Percentiles rank a stretch among this genome's conserved stretches.
Conservation (phyloP, 768 basidiomycete species). For the Hypholoma sublateritium region DNA sequence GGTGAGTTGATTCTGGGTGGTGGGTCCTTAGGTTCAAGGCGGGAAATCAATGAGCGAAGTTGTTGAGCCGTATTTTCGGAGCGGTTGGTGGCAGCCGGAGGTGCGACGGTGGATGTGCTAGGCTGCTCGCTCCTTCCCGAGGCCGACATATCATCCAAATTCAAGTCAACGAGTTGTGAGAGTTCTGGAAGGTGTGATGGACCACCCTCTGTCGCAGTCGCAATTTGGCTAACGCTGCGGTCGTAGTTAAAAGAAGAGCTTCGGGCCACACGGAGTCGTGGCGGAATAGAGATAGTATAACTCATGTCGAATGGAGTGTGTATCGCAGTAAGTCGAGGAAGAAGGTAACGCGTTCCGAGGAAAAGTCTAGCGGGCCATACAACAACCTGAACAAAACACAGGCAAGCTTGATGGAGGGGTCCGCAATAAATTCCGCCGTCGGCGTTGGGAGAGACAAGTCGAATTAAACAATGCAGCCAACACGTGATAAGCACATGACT, state of each 20-base stretch:
- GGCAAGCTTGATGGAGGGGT: too few relatives aligned
- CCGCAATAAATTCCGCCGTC: too few relatives aligned
- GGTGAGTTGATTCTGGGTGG: conserved; percentile 20
- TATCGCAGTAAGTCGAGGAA: neutral
- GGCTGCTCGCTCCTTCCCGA: conserved; percentile 30
- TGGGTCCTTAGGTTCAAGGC: conserved; percentile 33
- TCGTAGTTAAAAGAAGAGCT: conserved; percentile 26
- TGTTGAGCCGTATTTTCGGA: conserved; percentile 53
- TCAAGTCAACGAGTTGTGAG: conserved; percentile 27
- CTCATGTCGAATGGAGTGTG: conserved; percentile 9
- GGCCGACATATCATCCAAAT: conserved; percentile 25
- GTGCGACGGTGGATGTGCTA: conserved; percentile 35
- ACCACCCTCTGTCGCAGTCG: conserved; percentile 29
- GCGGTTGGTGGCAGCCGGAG: conserved; percentile 20
- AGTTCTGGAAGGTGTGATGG: conserved; percentile 37
- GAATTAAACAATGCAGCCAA: neutral
- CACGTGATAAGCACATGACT: neutral
- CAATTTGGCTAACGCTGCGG: conserved; percentile 21
- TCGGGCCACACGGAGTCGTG: conserved; percentile 37
- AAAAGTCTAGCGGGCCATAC: neutral
- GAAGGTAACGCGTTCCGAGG: neutral
- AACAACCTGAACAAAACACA: too few relatives aligned
- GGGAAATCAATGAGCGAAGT: conserved; percentile 60
- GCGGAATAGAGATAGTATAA: conserved; percentile 17
- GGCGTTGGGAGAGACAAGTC: neutral